phyloP scores from a whole-genome alignment of 148 eudicot genomes.

The Talinum fruticosum region DNA sequence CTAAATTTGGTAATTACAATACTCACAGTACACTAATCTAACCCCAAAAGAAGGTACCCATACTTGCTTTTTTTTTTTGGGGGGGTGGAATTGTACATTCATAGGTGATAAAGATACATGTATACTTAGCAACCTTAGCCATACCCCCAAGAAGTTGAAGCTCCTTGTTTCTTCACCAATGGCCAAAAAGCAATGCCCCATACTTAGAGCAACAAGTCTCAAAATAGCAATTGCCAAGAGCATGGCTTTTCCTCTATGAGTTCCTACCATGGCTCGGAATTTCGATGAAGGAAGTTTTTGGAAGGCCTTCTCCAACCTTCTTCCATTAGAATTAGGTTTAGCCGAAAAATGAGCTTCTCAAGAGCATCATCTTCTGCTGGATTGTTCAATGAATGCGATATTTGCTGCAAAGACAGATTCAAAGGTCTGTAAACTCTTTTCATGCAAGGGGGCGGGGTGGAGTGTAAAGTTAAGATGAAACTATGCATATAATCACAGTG shows the following conservation, averaged over 20 bases:
- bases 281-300: slow-evolving; percentile 39
- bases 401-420: slow-evolving; percentile 27
- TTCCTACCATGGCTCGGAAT: slow-evolving; percentile 72
- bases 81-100: background rate
- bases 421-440: background rate
- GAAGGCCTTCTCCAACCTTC: slow-evolving; percentile 62
- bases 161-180: slow-evolving; percentile 9
- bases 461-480: background rate
- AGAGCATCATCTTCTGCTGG: slow-evolving; percentile 56
- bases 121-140: background rate
- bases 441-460: background rate
- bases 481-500: background rate
- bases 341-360: slow-evolving; percentile 56
- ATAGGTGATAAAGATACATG: background rate
- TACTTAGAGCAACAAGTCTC: background rate
- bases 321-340: slow-evolving; percentile 69
- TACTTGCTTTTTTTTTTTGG: too few species aligned
- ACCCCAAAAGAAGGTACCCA: too few species aligned
- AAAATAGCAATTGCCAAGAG: background rate
- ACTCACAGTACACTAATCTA: background rate
- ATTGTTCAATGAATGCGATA: slow-evolving; percentile 28
- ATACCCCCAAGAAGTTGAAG: slow-evolving; percentile 1
- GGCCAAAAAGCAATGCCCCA: background rate
- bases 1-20: background rate
- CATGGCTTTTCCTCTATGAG: background rate